Conservation (phyloP, 192 early-diverging fungal species). For the Podila minutissima region DNA sequence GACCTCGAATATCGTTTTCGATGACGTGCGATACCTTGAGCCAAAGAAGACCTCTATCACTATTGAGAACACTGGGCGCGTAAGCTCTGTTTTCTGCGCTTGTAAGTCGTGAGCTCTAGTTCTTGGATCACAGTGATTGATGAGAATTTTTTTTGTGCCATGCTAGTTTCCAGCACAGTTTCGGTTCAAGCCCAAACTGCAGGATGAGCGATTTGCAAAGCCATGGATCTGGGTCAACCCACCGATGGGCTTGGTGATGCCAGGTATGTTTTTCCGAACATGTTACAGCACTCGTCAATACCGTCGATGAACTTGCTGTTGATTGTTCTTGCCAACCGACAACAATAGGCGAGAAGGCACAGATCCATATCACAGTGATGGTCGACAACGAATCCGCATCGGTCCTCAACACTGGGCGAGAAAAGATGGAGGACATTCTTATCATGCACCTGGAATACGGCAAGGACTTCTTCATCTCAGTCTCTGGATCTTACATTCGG, state of each 20-base stretch:
- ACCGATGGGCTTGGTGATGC: constrained; percentile 73
- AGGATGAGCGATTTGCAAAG: constrained; percentile 63
- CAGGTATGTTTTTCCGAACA: constrained; percentile 56
- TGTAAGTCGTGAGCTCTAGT: too few relatives aligned
- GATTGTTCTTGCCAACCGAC: neutral
- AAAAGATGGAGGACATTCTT: constrained; percentile 78
- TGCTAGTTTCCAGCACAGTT: constrained; percentile 73
- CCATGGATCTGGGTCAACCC: constrained; percentile 83
- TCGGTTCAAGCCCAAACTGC: constrained; percentile 76
- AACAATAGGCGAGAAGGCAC: constrained; percentile 64
- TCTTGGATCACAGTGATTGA: too few relatives aligned
- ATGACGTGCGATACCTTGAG: constrained; percentile 68
- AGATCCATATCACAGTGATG: constrained; percentile 67
- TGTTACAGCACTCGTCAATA: neutral
- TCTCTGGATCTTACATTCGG: constrained; percentile 73
- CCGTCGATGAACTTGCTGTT: neutral
- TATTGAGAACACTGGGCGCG: constrained; percentile 79
- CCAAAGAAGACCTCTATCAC: constrained; percentile 60
- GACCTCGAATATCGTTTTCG: constrained; percentile 75
- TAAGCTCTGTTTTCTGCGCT: neutral
- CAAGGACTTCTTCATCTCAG: constrained; percentile 85
- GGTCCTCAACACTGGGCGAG: constrained; percentile 65
- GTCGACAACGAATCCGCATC: constrained; percentile 60
- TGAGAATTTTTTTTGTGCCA: constrained; percentile 1
- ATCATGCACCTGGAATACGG: constrained; percentile 84